These are phyloP conservation scores for Pouteria glomerata DNA, from an alignment of 148 eudicot genomes.

Conservation along the genomic window DNA sequence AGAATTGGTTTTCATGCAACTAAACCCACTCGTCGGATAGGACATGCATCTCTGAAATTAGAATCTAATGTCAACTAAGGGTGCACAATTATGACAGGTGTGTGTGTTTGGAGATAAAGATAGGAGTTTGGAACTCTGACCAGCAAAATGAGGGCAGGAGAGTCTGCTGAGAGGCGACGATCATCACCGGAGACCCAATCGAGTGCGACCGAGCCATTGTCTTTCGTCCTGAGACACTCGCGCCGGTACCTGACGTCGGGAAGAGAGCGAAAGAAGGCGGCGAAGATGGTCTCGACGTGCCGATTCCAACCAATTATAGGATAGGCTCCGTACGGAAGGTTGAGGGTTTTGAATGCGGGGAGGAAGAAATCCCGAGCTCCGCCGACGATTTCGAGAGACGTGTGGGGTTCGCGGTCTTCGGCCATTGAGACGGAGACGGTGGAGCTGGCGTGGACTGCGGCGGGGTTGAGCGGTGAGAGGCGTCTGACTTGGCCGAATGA, in stretches of 20 bases:
- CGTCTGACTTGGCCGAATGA: constrained; percentile 5
- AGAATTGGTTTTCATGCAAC: neutral
- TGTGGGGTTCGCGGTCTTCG: constrained; percentile 27
- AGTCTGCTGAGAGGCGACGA: constrained; percentile 26
- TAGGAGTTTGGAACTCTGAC: constrained; percentile 26
- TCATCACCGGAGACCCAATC: constrained; percentile 92
- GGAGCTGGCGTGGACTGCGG: constrained; percentile 16
- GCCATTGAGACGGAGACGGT: constrained; percentile 19
- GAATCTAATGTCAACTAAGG: too few relatives aligned
- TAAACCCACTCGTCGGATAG: neutral
- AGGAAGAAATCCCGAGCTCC: constrained; percentile 48
- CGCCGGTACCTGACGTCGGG: constrained; percentile 61
- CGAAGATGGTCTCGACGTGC: constrained; percentile 85
- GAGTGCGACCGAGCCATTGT: constrained; percentile 70
- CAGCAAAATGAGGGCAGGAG: constrained; percentile 71
- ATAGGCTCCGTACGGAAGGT: constrained; percentile 51
- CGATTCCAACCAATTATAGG: constrained; percentile 58
- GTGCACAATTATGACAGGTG: neutral
- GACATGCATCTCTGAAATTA: neutral
- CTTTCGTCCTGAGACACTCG: constrained; percentile 65
- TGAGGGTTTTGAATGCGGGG: constrained; percentile 39
- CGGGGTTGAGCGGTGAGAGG: constrained; percentile 6
- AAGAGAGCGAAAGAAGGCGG: constrained; percentile 59
- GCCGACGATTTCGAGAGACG: constrained; percentile 60
- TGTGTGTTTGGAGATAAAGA: neutral